Evolutionary conservation across 2,329 filamentous ascomycete genomes (phyloP).

Genomic region (Ophiosphaerella narmari): DNA sequence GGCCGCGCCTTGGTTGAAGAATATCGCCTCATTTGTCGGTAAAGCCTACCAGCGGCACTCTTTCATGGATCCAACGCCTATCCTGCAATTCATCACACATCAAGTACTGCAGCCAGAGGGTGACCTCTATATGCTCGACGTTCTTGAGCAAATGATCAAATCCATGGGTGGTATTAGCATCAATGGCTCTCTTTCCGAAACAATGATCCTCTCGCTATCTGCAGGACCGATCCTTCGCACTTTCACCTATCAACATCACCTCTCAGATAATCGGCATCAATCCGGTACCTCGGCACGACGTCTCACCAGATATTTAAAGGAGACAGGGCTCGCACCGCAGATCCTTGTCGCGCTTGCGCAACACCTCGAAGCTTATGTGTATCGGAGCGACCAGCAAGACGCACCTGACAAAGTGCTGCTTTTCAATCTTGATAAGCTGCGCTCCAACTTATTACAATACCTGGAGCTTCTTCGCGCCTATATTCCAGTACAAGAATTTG

Average conservation of each 20-base stretch:
- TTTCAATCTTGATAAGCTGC: conserved; percentile 87
- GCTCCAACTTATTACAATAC: conserved; percentile 83
- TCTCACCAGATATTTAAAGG: conserved; percentile 77
- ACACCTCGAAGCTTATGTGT: conserved; percentile 85
- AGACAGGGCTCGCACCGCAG: conserved; percentile 77
- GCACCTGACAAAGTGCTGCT: conserved; percentile 88
- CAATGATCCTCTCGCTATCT: conserved; percentile 84
- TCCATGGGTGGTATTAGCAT: conserved; percentile 94
- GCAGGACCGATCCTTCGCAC: conserved; percentile 79
- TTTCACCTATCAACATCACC: conserved; percentile 74
- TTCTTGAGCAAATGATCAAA: conserved; percentile 85
- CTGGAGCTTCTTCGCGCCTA: conserved; percentile 86
- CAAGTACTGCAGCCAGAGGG: conserved; percentile 75
- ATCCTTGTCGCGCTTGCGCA: conserved; percentile 90
- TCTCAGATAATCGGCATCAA: conserved; percentile 81
- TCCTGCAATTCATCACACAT: conserved; percentile 86
- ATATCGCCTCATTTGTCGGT: conserved; percentile 87
- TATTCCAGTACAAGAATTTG: conserved; percentile 75
- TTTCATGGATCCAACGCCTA: conserved; percentile 79
- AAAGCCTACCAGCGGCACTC: conserved; percentile 86
- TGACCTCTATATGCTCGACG: conserved; percentile 88
- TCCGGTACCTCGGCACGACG: conserved; percentile 75
- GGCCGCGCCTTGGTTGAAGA: conserved; percentile 90
- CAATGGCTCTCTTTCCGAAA: conserved; percentile 84
- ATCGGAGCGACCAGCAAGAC: conserved; percentile 71